phyloP scores from a whole-genome alignment of 805 yeast species.

The Ogataea siamensis region DNA sequence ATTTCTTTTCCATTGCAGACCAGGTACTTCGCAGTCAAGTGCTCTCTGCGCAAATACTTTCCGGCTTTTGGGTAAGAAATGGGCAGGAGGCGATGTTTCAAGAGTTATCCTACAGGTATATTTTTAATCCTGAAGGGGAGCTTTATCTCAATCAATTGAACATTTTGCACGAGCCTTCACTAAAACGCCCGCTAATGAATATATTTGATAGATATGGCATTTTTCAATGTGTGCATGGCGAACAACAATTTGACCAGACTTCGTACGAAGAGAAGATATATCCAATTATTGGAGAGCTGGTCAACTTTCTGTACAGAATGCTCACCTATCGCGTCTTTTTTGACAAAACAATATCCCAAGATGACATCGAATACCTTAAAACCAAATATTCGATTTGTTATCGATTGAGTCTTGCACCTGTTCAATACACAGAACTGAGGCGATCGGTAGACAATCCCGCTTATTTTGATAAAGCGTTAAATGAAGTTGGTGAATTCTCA shows the following conservation, averaged over 20 bases:
- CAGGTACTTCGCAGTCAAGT: conserved; percentile 59
- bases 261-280: conserved; percentile 47
- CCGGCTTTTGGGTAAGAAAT: conserved; percentile 74
- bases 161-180: conserved; percentile 38
- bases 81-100: conserved; percentile 43
- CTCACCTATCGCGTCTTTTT: conserved; percentile 34
- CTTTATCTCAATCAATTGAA: conserved; percentile 47
- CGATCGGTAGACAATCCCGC: conserved; percentile 31
- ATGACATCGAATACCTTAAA: conserved; percentile 17
- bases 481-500: conserved; percentile 56
- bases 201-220: conserved; percentile 59
- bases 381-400: conserved; percentile 47
- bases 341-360: conserved; percentile 22
- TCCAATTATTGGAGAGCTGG: conserved; percentile 42
- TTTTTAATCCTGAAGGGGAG: conserved; percentile 37
- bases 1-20: conserved; percentile 51
- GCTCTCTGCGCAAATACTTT: conserved; percentile 55
- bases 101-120: conserved; percentile 17
- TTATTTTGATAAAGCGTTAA: conserved; percentile 48
- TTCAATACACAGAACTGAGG: conserved; percentile 50
- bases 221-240: conserved; percentile 22
- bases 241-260: conserved; percentile 31
- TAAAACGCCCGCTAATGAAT: conserved; percentile 34
- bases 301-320: conserved; percentile 44
- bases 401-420: conserved; percentile 49